Evolutionary conservation across 495 filamentous ascomycete species (phyloP).

Genomic region (Neurospora sp.): DNA sequence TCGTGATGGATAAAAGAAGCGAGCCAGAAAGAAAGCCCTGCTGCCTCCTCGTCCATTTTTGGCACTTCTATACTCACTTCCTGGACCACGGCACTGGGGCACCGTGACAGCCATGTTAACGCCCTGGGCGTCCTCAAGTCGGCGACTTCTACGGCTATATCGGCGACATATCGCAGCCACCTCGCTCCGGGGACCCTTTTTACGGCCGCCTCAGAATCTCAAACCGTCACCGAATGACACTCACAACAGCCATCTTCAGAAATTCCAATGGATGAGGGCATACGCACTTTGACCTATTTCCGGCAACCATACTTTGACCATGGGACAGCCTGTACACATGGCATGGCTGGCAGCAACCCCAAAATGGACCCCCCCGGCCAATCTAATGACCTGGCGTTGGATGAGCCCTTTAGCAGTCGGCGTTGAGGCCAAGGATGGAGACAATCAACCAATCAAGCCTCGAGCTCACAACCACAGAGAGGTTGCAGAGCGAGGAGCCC

Average conservation of each 20-base stretch:
- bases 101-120: not conserved
- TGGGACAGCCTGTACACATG: not conserved
- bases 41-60: not conserved
- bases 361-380: not conserved
- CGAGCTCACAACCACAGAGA: not conserved
- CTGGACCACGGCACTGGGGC: not conserved
- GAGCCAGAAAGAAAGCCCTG: not conserved
- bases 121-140: not conserved
- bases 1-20: not conserved
- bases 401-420: not conserved
- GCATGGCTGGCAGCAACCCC: not conserved
- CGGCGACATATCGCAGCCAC: not conserved
- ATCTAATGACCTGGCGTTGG: not conserved
- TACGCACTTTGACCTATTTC: not conserved
- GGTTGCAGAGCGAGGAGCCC: not conserved
- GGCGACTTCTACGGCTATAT: not conserved
- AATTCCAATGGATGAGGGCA: not conserved
- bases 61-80: not conserved
- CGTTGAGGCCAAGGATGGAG: not conserved
- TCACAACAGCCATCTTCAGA: not conserved
- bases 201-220: not conserved
- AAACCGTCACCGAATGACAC: not conserved
- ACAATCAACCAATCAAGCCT: not conserved
- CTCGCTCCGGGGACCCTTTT: not conserved
- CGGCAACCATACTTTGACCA: not conserved